A percentile compares a stretch with the other conserved stretches of the same genome.
phyloP scores from a whole-genome alignment of 805 yeast genomes.

The Yueomyces sp. region DNA sequence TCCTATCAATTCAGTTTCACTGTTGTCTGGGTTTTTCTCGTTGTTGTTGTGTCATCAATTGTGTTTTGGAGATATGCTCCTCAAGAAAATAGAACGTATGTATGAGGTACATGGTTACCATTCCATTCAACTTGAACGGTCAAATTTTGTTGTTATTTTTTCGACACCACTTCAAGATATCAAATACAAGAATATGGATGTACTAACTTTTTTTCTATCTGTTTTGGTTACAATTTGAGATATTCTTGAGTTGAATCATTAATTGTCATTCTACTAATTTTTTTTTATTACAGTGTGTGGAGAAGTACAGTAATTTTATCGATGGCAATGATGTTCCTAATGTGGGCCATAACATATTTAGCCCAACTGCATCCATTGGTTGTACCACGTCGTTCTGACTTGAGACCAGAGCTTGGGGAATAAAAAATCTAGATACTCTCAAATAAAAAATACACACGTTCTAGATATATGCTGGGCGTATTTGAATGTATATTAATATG shows the following conservation, averaged over 20 bases:
- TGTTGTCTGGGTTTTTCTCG: slow-evolving; percentile 49
- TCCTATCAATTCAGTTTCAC: slow-evolving; percentile 37
- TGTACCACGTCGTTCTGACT: slow-evolving; percentile 77
- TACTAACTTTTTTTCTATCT: background rate
- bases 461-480: too few species aligned
- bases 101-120: slow-evolving; percentile 4
- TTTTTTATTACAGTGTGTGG: slow-evolving; percentile 35
- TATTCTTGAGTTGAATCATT: background rate
- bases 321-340: slow-evolving; percentile 63
- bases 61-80: slow-evolving; percentile 81
- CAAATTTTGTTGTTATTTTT: too few species aligned
- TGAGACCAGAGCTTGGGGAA: slow-evolving; percentile 59
- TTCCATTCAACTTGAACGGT: background rate
- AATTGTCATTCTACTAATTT: background rate
- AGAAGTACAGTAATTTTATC: slow-evolving; percentile 58
- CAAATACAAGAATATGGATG: background rate
- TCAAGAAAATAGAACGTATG: slow-evolving; percentile 58
- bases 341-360: slow-evolving; percentile 90
- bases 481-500: too few species aligned
- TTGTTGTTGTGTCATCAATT: slow-evolving; percentile 45
- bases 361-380: slow-evolving; percentile 82
- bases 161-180: background rate
- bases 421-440: background rate
- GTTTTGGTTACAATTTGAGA: background rate
- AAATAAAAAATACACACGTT: too few species aligned